phyloP scores from a whole-genome alignment of 768 basidiomycete species.

The Russula abietina region DNA sequence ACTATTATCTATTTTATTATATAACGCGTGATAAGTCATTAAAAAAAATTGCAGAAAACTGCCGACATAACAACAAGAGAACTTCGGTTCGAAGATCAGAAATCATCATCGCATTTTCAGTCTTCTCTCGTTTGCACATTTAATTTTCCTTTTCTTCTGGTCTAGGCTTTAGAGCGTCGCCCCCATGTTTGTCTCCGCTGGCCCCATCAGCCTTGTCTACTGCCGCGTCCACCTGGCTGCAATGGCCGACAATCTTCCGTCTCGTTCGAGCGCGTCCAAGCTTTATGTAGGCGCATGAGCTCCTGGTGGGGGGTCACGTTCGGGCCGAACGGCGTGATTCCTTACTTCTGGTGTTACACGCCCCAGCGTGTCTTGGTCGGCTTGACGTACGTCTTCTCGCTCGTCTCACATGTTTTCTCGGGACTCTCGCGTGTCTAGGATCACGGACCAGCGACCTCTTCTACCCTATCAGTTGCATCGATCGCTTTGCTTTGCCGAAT shows the following conservation, averaged over 20 bases:
- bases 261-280: not conserved
- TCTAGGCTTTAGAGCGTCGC: not conserved
- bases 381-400: not conserved
- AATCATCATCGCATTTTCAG: too few relatives aligned
- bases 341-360: not conserved
- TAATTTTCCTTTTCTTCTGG: not conserved
- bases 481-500: not conserved
- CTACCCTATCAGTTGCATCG: too few relatives aligned
- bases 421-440: not conserved
- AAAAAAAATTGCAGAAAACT: too few relatives aligned
- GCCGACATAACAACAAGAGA: too few relatives aligned
- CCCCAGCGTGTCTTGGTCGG: not conserved
- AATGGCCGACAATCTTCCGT: not conserved
- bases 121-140: not conserved
- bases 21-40: too few relatives aligned
- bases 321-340: slow-evolving; percentile 5
- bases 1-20: too few relatives aligned
- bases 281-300: not conserved
- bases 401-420: not conserved
- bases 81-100: too few relatives aligned
- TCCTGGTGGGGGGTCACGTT: not conserved
- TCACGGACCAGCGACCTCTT: not conserved
- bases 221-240: not conserved
- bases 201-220: not conserved
- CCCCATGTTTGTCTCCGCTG: not conserved